These are phyloP conservation scores for Penicillium silybi DNA, from an alignment of 495 filamentous ascomycete genomes.

Conservation along the genomic window DNA sequence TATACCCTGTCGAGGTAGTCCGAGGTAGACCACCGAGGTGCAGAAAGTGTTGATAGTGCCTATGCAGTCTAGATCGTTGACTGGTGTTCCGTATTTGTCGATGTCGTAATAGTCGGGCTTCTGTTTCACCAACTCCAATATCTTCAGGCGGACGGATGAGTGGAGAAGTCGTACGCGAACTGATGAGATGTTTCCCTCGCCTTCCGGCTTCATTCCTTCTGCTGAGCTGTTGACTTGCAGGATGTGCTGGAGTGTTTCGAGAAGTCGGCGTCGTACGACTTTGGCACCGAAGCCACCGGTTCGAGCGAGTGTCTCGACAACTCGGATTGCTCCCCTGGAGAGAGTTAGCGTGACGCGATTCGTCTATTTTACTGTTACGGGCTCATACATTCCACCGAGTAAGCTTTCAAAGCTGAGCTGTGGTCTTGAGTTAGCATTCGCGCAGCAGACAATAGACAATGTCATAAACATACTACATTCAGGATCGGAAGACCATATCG, in stretches of 20 bases:
- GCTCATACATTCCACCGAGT: slow-evolving; percentile 36
- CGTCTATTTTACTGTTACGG: too few species aligned
- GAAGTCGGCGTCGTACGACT: slow-evolving; percentile 63
- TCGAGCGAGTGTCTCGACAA: slow-evolving; percentile 70
- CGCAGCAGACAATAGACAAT: not conserved
- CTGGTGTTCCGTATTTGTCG: slow-evolving; percentile 57
- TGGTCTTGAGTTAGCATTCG: not conserved
- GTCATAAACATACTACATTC: slow-evolving; percentile 31
- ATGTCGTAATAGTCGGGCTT: slow-evolving; percentile 62
- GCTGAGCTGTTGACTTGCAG: slow-evolving; percentile 64
- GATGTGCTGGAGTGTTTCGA: slow-evolving; percentile 75
- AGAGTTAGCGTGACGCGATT: not conserved
- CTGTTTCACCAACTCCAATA: slow-evolving; percentile 52
- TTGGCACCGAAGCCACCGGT: slow-evolving; percentile 75
- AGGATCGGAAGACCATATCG: slow-evolving; percentile 68
- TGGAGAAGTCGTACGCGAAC: slow-evolving; percentile 75
- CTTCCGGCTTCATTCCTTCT: slow-evolving; percentile 63
- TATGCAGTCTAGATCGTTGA: slow-evolving; percentile 72
- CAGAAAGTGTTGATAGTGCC: slow-evolving; percentile 68
- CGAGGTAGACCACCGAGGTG: slow-evolving; percentile 60
- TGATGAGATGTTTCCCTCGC: slow-evolving; percentile 62
- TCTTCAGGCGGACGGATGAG: slow-evolving; percentile 62
- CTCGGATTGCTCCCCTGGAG: slow-evolving; percentile 47
- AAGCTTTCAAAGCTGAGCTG: slow-evolving; percentile 40
- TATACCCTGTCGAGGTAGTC: slow-evolving; percentile 70